A percentile compares a stretch with the other conserved stretches of the same genome.
These are phyloP conservation scores for Phytopythium litorale DNA, from an alignment of 352 stramenopile genomes.

Conservation along the genomic window DNA sequence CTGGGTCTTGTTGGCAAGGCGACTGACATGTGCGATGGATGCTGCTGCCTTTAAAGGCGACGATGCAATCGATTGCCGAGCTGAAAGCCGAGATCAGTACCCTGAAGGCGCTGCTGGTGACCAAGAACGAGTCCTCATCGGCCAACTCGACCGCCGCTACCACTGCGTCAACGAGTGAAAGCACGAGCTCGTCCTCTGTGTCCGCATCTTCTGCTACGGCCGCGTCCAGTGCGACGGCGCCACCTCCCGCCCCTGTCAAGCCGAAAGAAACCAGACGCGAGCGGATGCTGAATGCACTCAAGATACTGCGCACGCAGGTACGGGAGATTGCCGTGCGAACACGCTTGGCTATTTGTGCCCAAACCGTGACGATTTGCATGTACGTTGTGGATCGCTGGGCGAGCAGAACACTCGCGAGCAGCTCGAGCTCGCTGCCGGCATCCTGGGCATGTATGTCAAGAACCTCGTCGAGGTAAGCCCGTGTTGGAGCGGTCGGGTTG, in stretches of 20 bases:
- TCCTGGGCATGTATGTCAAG: conserved; percentile 87
- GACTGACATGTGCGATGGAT: background rate
- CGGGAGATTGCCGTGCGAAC: background rate
- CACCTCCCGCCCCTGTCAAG: conserved; percentile 11
- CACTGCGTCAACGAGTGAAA: conserved; percentile 9
- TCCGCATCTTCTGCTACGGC: background rate
- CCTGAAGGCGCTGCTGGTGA: conserved; percentile 50
- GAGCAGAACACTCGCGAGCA: conserved; percentile 65
- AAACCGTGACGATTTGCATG: background rate
- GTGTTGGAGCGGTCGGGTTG: background rate
- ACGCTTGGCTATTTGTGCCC: background rate
- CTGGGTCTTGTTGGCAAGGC: background rate
- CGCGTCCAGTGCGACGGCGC: background rate
- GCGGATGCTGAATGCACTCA: conserved; percentile 42
- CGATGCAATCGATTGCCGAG: conserved; percentile 56
- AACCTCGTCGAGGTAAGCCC: conserved; percentile 69
- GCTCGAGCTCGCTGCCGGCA: conserved; percentile 58
- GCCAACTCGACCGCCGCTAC: background rate
- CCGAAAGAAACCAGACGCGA: conserved; percentile 26
- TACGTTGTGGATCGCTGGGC: background rate
- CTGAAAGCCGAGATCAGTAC: conserved; percentile 67
- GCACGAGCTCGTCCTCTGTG: background rate
- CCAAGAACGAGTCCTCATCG: conserved; percentile 17
- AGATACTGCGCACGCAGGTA: conserved; percentile 50
- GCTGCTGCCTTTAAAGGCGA: conserved; percentile 15